Conservation (phyloP, 2,329 filamentous ascomycete genomes). For the Cytospora schulzeri region DNA sequence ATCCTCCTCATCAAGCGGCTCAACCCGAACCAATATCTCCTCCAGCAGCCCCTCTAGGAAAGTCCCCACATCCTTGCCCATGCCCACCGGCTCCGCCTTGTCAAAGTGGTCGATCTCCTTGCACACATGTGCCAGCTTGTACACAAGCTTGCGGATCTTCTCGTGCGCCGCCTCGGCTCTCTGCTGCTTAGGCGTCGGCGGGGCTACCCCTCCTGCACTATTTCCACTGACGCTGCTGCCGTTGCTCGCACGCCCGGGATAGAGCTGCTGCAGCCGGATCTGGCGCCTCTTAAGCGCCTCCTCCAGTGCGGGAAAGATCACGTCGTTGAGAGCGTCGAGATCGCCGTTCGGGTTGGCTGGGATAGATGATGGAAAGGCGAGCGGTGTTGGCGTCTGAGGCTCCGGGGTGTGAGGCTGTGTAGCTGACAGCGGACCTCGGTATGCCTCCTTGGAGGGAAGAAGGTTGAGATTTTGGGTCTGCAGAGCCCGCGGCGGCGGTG, state of each 20-base stretch:
- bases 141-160: constrained; percentile 76
- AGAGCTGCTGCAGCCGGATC: constrained; percentile 58
- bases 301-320: constrained; percentile 90
- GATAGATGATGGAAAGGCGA: constrained; percentile 59
- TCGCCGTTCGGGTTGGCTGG: constrained; percentile 65
- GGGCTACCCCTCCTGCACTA: constrained; percentile 35
- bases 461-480: constrained; percentile 26
- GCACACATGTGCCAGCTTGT: constrained; percentile 80
- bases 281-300: constrained; percentile 83
- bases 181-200: constrained; percentile 64
- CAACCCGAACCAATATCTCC: constrained; percentile 88
- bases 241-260: constrained; percentile 39
- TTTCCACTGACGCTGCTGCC: constrained; percentile 52
- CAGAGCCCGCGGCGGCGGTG: constrained; percentile 24
- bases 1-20: constrained; percentile 79
- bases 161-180: constrained; percentile 76
- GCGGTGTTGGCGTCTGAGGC: constrained; percentile 30
- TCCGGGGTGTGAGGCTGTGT: constrained; percentile 27
- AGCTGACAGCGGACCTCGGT: constrained; percentile 16
- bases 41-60: constrained; percentile 92
- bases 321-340: constrained; percentile 83
- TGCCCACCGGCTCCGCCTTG: constrained; percentile 82
- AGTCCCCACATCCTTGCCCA: constrained; percentile 86
- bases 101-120: constrained; percentile 90
- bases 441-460: constrained; percentile 25